Evolutionary conservation across 2,329 filamentous ascomycete species (phyloP).

Genomic region (Didymosphaeria variabile): DNA sequence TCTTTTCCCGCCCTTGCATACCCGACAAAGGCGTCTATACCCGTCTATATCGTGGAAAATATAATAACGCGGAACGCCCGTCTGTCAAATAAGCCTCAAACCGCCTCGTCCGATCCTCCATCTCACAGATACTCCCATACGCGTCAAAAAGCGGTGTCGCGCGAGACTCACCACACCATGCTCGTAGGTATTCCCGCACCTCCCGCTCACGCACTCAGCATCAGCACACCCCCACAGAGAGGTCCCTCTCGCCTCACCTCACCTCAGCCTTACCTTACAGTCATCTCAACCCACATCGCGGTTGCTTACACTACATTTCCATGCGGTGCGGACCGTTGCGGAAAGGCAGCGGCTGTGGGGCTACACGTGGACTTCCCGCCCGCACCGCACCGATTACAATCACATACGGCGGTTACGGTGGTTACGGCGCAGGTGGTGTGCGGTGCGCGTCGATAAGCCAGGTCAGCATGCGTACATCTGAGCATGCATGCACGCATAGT

Average conservation of each 20-base stretch:
- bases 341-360: neutral
- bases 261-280: neutral
- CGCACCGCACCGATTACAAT: constrained; percentile 2
- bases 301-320: neutral
- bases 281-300: neutral
- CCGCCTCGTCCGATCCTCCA: too few relatives aligned
- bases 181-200: neutral
- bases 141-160: neutral
- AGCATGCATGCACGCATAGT: neutral
- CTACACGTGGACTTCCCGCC: constrained; percentile 13
- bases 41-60: too few relatives aligned
- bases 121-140: too few relatives aligned
- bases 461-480: neutral
- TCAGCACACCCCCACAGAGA: neutral
- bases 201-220: neutral
- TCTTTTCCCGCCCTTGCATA: too few relatives aligned
- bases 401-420: too few relatives aligned
- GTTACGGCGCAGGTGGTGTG: too few relatives aligned
- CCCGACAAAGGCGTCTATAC: too few relatives aligned
- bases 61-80: too few relatives aligned
- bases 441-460: too few relatives aligned
- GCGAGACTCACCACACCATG: neutral
- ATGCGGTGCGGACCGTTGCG: neutral
- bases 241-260: neutral
- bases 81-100: too few relatives aligned